Evolutionary conservation across 805 yeast species (phyloP).

Genomic region (Tetrapisispora pingtungensis): DNA sequence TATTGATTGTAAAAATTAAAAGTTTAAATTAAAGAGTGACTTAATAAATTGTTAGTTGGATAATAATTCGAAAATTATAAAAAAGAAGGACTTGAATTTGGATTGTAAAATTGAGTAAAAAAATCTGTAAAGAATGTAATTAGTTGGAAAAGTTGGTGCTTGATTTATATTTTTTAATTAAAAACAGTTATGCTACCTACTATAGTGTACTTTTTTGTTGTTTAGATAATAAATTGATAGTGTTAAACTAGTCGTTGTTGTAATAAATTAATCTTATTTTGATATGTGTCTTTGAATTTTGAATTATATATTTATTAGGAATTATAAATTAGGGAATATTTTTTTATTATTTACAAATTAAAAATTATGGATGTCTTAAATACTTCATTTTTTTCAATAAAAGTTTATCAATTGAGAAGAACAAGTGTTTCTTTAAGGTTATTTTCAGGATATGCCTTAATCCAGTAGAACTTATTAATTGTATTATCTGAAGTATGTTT

Average conservation of each 20-base stretch:
- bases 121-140: slow-evolving; percentile 1
- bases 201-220: background rate
- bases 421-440: no score
- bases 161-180: background rate
- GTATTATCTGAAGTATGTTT: no score
- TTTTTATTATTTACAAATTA: no score
- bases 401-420: no score
- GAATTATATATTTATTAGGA: no score
- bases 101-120: background rate
- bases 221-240: background rate
- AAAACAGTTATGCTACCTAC: slow-evolving; percentile 4
- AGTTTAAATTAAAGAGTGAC: background rate
- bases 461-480: no score
- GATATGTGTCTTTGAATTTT: background rate
- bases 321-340: background rate
- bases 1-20: background rate
- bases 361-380: no score
- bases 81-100: slow-evolving; percentile 4
- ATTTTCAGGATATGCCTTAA: no score
- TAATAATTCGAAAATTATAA: background rate
- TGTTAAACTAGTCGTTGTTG: background rate
- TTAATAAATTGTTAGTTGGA: slow-evolving; percentile 1
- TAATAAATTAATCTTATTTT: background rate
- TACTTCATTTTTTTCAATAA: no score
- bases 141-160: slow-evolving; percentile 3